A percentile compares a stretch with the other conserved stretches of the same genome.
Conservation (phyloP, 192 early-diverging fungal species). For the Dissophora ornata region DNA sequence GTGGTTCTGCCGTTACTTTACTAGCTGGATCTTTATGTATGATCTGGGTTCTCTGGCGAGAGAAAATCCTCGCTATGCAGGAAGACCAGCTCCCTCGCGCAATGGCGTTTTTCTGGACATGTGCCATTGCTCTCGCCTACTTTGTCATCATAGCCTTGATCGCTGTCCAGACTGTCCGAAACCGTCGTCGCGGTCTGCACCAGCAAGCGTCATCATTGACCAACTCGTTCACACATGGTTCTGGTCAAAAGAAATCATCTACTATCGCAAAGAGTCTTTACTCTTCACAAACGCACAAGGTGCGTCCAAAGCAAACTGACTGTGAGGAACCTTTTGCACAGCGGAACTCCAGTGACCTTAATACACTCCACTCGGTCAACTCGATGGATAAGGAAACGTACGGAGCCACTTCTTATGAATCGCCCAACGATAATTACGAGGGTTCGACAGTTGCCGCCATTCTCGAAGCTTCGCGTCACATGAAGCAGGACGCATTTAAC, state of each 20-base stretch:
- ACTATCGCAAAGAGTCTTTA: slow-evolving; percentile 17
- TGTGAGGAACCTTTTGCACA: slow-evolving; percentile 30
- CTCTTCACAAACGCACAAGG: slow-evolving; percentile 18
- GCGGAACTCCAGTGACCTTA: slow-evolving; percentile 17
- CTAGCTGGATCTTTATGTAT: slow-evolving; percentile 43
- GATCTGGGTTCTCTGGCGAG: slow-evolving; percentile 38
- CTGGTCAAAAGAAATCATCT: slow-evolving; percentile 28
- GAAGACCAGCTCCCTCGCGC: slow-evolving; percentile 30
- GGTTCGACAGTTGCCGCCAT: neutral
- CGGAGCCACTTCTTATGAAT: neutral
- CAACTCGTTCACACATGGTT: slow-evolving; percentile 4
- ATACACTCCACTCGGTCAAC: slow-evolving; percentile 27
- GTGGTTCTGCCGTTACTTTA: slow-evolving; percentile 25
- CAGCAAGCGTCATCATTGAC: slow-evolving; percentile 10
- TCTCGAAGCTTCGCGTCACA: slow-evolving; percentile 10
- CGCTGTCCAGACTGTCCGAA: slow-evolving; percentile 40
- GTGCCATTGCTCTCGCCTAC: slow-evolving; percentile 31
- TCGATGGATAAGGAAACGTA: slow-evolving; percentile 23
- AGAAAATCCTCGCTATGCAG: slow-evolving; percentile 24
- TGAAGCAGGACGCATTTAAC: slow-evolving; percentile 19
- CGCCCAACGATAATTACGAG: neutral
- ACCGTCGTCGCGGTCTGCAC: slow-evolving; percentile 26
- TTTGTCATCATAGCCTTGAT: slow-evolving; percentile 41
- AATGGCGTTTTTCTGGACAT: slow-evolving; percentile 53
- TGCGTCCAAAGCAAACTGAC: neutral